These are phyloP conservation scores for Orbilia quercus DNA, from an alignment of 2,329 filamentous ascomycete genomes.

Conservation along the genomic window DNA sequence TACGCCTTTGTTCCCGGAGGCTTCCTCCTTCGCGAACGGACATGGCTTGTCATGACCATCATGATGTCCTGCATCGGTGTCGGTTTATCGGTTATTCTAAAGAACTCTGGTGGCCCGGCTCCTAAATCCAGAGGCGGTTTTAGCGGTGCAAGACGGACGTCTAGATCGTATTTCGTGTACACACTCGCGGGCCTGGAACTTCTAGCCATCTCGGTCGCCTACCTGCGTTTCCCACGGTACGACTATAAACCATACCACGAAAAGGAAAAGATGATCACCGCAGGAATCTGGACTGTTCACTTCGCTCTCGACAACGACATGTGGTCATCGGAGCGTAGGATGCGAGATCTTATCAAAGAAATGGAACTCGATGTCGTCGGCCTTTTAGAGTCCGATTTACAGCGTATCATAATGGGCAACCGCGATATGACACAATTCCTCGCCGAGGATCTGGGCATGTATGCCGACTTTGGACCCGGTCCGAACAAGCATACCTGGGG, in stretches of 20 bases:
- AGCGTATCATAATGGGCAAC: slow-evolving; percentile 99
- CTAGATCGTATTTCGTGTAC: slow-evolving; percentile 76
- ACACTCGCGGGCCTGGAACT: slow-evolving; percentile 81
- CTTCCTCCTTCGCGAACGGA: slow-evolving; percentile 89
- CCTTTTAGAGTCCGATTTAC: slow-evolving; percentile 90
- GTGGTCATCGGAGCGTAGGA: slow-evolving; percentile 96
- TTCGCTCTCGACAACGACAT: slow-evolving; percentile 98
- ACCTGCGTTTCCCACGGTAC: slow-evolving; percentile 90
- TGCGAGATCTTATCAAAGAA: slow-evolving; percentile 89
- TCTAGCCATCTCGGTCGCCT: slow-evolving; percentile 81
- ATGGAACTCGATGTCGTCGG: slow-evolving; percentile 97
- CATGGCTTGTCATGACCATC: slow-evolving; percentile 91
- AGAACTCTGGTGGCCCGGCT: slow-evolving; percentile 43
- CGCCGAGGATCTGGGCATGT: slow-evolving; percentile 97
- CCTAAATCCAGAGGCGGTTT: slow-evolving; percentile 57
- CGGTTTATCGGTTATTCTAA: slow-evolving; percentile 78
- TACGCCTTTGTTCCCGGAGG: slow-evolving; percentile 98
- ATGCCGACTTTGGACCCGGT: slow-evolving; percentile 94
- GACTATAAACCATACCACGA: slow-evolving; percentile 91
- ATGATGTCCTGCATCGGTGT: slow-evolving; percentile 86
- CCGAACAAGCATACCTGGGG: slow-evolving; percentile 99
- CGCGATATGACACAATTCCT: slow-evolving; percentile 94
- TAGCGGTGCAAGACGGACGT: slow-evolving; percentile 62
- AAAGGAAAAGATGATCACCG: slow-evolving; percentile 86
- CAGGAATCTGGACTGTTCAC: slow-evolving; percentile 98